phyloP scores from a whole-genome alignment of 208 protist species.

The Crithidia bombi region DNA sequence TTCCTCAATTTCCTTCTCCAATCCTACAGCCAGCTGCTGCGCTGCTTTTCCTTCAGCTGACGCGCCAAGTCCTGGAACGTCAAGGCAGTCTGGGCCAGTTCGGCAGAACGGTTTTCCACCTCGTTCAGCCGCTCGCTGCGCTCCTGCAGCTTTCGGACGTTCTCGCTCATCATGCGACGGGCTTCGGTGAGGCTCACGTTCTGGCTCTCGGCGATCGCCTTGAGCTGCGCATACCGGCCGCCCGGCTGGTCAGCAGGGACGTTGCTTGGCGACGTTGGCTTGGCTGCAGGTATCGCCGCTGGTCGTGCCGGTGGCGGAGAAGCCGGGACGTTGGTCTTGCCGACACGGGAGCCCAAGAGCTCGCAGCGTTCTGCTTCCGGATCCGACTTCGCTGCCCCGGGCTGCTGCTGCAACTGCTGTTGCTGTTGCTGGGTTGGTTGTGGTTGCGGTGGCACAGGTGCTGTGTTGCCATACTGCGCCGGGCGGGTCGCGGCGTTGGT shows the following conservation, averaged over 20 bases:
- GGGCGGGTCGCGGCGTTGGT: background rate
- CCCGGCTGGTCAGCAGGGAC: conserved; percentile 21
- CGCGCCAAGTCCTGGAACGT: conserved; percentile 75
- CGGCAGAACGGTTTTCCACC: conserved; percentile 64
- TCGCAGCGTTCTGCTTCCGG: conserved; percentile 39
- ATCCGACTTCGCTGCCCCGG: conserved; percentile 9
- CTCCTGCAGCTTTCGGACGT: conserved; percentile 67
- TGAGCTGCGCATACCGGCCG: conserved; percentile 77
- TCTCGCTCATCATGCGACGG: conserved; percentile 85
- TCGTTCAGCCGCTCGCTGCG: conserved; percentile 69
- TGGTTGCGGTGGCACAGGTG: background rate
- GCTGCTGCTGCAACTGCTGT: background rate
- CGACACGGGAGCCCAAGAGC: conserved; percentile 20
- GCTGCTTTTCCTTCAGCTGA: conserved; percentile 80
- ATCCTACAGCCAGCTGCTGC: conserved; percentile 72
- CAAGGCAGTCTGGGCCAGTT: conserved; percentile 69
- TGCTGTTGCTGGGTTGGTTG: too few relatives aligned
- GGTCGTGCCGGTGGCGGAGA: conserved; percentile 5
- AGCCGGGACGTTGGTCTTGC: conserved; percentile 3
- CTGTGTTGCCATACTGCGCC: conserved; percentile 3
- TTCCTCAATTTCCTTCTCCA: background rate
- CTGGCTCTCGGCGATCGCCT: conserved; percentile 77
- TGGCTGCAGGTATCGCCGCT: background rate
- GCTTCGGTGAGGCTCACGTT: conserved; percentile 83
- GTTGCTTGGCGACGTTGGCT: conserved; percentile 3